phyloP scores from a whole-genome alignment of 2,329 filamentous ascomycete genomes.

The Cladophialophora chaetospira region DNA sequence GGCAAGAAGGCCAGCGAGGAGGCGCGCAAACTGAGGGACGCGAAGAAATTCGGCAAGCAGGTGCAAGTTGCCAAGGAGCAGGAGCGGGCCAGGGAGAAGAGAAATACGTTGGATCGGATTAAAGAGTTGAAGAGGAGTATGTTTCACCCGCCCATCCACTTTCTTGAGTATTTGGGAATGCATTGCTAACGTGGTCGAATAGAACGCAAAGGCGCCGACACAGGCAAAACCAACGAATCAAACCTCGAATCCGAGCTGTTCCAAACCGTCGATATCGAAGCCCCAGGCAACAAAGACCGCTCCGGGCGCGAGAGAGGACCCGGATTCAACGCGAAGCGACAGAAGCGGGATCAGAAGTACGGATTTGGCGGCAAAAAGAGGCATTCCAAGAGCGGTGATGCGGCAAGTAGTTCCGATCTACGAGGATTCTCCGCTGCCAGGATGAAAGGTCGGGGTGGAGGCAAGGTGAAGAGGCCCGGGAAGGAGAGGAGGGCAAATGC shows the following conservation, averaged over 20 bases:
- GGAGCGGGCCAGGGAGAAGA: slow-evolving; percentile 89
- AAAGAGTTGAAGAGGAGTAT: slow-evolving; percentile 91
- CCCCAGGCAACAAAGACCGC: slow-evolving; percentile 43
- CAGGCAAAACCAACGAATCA: slow-evolving; percentile 71
- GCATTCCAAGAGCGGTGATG: slow-evolving; percentile 86
- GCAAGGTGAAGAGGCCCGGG: slow-evolving; percentile 46
- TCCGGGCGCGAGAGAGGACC: slow-evolving; percentile 43
- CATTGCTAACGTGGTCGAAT: slow-evolving; percentile 29
- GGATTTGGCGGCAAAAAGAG: slow-evolving; percentile 97
- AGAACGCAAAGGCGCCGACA: slow-evolving; percentile 80
- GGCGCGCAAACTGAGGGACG: slow-evolving; percentile 84
- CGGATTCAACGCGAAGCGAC: slow-evolving; percentile 62
- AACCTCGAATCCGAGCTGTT: slow-evolving; percentile 62
- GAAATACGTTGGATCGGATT: slow-evolving; percentile 92
- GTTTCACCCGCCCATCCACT: slow-evolving; percentile 37
- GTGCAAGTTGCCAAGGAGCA: slow-evolving; percentile 95
- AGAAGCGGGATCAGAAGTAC: slow-evolving; percentile 93
- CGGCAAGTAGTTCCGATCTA: slow-evolving; percentile 76
- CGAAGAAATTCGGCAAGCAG: slow-evolving; percentile 99
- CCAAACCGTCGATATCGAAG: slow-evolving; percentile 51
- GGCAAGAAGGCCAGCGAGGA: slow-evolving; percentile 90
- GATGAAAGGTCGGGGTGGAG: slow-evolving; percentile 60
- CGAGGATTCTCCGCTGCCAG: slow-evolving; percentile 77
- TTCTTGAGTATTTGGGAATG: slow-evolving; percentile 7
- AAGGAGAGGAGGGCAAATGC: slow-evolving; percentile 51